Conservation (phyloP, 2,329 filamentous ascomycete species). For the Colletotrichum higginsianum region DNA sequence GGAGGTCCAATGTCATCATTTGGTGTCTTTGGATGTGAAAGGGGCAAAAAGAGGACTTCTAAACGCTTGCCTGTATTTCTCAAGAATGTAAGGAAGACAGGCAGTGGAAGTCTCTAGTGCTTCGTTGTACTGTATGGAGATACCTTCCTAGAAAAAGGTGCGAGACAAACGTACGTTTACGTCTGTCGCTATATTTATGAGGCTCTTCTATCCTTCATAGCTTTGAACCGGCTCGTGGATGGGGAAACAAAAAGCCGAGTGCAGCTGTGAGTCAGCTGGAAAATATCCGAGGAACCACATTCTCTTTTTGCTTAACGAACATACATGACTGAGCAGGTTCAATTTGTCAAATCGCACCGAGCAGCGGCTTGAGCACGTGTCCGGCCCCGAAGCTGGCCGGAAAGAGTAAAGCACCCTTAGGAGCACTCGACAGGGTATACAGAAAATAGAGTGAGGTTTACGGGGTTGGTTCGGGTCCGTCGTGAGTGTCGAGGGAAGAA, state of each 20-base stretch:
- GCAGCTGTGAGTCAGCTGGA: not conserved
- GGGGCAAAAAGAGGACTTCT: not conserved
- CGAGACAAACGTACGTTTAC: not conserved
- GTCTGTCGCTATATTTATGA: no score
- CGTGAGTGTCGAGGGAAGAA: no score
- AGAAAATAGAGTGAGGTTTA: no score
- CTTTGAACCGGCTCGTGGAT: not conserved
- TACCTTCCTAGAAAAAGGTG: not conserved
- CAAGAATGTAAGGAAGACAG: not conserved
- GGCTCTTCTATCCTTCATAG: not conserved
- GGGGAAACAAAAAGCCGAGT: not conserved
- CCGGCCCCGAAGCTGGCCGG: not conserved
- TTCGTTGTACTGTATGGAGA: no score
- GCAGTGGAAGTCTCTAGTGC: not conserved
- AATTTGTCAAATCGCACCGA: not conserved
- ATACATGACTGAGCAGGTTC: not conserved
- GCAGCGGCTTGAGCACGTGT: not conserved
- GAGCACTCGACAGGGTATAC: no score
- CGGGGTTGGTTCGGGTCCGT: no score
- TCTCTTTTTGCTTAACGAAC: not conserved
- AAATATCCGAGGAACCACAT: not conserved
- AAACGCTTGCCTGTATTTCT: not conserved
- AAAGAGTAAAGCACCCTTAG: not conserved
- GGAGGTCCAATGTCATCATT: conserved; percentile 24
- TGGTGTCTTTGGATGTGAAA: not conserved